These are phyloP conservation scores for Vigna hirtella DNA, from an alignment of 306 rosid genomes.

Conservation along the genomic window DNA sequence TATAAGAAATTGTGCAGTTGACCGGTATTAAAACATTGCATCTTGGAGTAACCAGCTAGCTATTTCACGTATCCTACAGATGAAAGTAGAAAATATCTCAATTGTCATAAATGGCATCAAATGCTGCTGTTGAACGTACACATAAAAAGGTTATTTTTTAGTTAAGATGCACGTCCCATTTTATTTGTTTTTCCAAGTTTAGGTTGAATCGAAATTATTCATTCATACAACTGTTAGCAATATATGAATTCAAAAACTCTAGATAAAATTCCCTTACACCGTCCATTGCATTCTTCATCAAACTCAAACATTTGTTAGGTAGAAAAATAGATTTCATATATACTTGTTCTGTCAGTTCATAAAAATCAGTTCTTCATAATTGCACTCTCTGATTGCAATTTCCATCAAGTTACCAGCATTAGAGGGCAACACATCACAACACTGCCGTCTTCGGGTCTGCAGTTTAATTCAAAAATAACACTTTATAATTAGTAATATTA, in stretches of 20 bases:
- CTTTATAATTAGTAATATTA: neutral
- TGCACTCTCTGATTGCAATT: conserved; percentile 77
- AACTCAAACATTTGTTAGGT: neutral
- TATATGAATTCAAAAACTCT: neutral
- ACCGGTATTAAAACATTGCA: neutral
- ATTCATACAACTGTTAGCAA: neutral
- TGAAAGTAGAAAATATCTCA: neutral
- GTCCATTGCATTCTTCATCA: neutral
- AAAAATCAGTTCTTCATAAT: conserved; percentile 65
- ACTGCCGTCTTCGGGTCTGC: conserved; percentile 79
- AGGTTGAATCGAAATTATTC: neutral
- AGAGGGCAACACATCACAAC: conserved; percentile 73
- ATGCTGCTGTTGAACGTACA: neutral
- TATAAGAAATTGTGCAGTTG: neutral
- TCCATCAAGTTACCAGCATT: conserved; percentile 54
- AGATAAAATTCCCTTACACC: neutral
- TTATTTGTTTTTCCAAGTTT: too few species aligned
- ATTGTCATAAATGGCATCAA: neutral
- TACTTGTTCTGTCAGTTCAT: conserved; percentile 48
- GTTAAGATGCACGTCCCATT: neutral
- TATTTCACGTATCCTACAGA: neutral
- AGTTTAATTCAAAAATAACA: conserved; percentile 47
- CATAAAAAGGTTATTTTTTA: neutral
- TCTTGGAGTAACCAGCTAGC: neutral
- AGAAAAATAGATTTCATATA: conserved; percentile 1